Evolutionary conservation across 805 yeast genomes (phyloP).

Genomic region (Sugiyamaella lignohabitans): DNA sequence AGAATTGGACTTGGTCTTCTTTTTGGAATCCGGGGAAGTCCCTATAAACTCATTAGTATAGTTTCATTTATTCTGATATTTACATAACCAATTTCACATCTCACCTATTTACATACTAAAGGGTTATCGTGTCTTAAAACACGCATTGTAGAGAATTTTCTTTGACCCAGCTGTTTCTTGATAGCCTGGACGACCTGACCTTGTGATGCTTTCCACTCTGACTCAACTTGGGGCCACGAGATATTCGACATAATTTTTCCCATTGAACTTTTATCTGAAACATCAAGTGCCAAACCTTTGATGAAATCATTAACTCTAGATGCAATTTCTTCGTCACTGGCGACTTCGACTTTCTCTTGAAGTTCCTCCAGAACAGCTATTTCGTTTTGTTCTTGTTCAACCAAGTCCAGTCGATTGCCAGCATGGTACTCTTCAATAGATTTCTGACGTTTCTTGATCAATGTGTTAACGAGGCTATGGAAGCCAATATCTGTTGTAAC

Average conservation of each 20-base stretch:
- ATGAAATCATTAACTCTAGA: conserved; percentile 26
- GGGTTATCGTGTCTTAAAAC: conserved; percentile 44
- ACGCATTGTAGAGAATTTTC: conserved; percentile 26
- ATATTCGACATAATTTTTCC: conserved; percentile 22
- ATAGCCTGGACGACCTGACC: conserved; percentile 26
- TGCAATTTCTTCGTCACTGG: conserved; percentile 42
- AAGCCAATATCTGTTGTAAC: conserved; percentile 25
- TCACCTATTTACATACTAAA: conserved; percentile 38
- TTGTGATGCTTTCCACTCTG: conserved; percentile 28
- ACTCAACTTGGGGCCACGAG: conserved; percentile 26
- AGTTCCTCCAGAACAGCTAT: conserved; percentile 38
- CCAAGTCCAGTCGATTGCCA: conserved; percentile 47
- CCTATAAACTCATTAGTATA: conserved; percentile 26
- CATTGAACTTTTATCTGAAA: conserved; percentile 16
- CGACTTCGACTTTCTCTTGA: conserved; percentile 39
- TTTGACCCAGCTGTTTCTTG: conserved; percentile 17
- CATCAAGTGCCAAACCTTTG: conserved; percentile 12
- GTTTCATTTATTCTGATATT: neutral
- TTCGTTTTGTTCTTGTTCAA: conserved; percentile 46
- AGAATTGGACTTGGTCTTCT: conserved; percentile 48
- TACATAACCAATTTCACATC: neutral
- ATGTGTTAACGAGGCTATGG: conserved; percentile 40
- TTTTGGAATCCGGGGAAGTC: conserved; percentile 39
- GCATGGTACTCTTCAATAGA: conserved; percentile 43
- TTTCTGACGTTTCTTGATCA: conserved; percentile 38